These are phyloP conservation scores for Scenedesmus sp. DNA, from an alignment of 163 green algal genomes.

Conservation along the genomic window DNA sequence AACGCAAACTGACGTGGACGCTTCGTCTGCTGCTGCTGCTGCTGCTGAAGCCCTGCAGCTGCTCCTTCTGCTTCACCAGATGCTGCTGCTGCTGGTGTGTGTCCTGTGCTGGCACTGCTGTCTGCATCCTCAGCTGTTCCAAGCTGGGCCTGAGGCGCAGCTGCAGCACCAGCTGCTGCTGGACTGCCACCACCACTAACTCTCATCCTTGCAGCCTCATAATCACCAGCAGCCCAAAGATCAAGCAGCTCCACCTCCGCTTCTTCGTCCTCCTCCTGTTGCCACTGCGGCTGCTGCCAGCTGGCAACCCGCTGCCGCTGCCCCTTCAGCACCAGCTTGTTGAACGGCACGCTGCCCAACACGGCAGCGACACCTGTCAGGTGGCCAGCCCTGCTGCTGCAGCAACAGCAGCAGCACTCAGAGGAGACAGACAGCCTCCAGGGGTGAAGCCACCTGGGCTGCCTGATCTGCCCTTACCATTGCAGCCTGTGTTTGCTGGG, in stretches of 20 bases:
- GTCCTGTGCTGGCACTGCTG: not conserved
- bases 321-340: not conserved
- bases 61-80: not conserved
- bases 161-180: not conserved
- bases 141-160: not conserved
- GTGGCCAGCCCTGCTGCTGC: not conserved
- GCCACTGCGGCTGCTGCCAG: not conserved
- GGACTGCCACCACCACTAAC: not conserved
- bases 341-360: not conserved
- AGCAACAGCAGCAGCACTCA: not conserved
- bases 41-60: not conserved
- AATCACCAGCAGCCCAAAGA: not conserved
- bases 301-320: not conserved
- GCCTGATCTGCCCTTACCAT: not conserved
- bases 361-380: not conserved
- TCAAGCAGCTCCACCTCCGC: not conserved
- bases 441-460: not conserved
- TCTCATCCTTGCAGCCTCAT: not conserved
- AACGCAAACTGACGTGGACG: constrained; percentile 18
- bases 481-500: not conserved
- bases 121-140: not conserved
- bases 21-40: constrained; percentile 34
- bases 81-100: not conserved
- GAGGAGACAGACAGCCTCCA: not conserved
- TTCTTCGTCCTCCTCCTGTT: not conserved